These are phyloP conservation scores for Cetradonia linearis DNA, from an alignment of 495 filamentous ascomycete species.

Conservation along the genomic window DNA sequence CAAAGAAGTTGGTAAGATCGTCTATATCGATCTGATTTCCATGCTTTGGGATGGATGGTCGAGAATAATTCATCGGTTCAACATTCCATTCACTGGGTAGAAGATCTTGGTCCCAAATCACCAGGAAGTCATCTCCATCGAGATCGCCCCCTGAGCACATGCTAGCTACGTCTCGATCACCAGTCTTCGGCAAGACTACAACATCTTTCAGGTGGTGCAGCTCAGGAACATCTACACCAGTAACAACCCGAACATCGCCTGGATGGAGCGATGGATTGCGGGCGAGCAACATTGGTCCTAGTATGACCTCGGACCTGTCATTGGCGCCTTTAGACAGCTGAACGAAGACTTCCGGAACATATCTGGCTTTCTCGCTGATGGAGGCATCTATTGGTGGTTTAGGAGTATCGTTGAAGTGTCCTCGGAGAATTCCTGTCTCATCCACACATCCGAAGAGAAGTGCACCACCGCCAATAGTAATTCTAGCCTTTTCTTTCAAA, in stretches of 20 bases:
- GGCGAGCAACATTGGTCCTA: slow-evolving; percentile 72
- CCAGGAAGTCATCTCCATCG: slow-evolving; percentile 90
- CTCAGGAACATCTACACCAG: slow-evolving; percentile 63
- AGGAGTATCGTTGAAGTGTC: slow-evolving; percentile 41
- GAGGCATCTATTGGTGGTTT: slow-evolving; percentile 20
- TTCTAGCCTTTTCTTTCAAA: slow-evolving; percentile 86
- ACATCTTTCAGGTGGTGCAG: slow-evolving; percentile 71
- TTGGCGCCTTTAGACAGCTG: slow-evolving; percentile 52
- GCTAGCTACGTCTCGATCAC: slow-evolving; percentile 73
- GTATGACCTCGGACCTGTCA: slow-evolving; percentile 52
- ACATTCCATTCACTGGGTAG: slow-evolving; percentile 59
- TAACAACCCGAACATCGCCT: slow-evolving; percentile 81
- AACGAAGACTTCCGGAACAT: slow-evolving; percentile 79
- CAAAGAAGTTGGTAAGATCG: slow-evolving; percentile 76
- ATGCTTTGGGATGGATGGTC: slow-evolving; percentile 41
- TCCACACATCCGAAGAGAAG: slow-evolving; percentile 85
- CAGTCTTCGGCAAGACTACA: slow-evolving; percentile 75
- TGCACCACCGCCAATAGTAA: slow-evolving; percentile 70
- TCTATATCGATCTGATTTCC: slow-evolving; percentile 50
- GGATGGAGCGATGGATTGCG: slow-evolving; percentile 93
- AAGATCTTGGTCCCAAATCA: slow-evolving; percentile 81
- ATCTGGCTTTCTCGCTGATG: slow-evolving; percentile 32
- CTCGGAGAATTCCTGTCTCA: slow-evolving; percentile 65
- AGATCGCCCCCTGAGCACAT: slow-evolving; percentile 97
- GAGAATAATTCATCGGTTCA: slow-evolving; percentile 62